These are phyloP conservation scores for Tephrocybe rancida DNA, from an alignment of 768 basidiomycete species.

Conservation along the genomic window DNA sequence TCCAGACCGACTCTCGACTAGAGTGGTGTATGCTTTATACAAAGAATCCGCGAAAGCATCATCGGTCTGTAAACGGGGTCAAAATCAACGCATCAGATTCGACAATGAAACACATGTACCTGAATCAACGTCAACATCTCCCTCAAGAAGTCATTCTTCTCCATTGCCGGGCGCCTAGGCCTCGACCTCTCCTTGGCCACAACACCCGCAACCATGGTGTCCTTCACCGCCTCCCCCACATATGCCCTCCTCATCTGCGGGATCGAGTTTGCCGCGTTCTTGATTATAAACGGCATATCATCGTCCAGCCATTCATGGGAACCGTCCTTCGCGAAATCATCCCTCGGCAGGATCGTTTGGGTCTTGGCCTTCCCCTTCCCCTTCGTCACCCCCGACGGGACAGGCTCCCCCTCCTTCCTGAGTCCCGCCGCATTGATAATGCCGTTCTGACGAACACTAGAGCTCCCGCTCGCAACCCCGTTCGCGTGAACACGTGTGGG, in stretches of 20 bases:
- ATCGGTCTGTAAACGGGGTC: conserved; percentile 50
- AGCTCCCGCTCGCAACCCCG: conserved; percentile 1
- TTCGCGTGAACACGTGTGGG: too few species aligned
- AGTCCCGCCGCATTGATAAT: neutral
- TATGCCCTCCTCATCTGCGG: conserved; percentile 16
- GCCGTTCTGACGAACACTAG: too few species aligned
- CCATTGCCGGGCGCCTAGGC: conserved; percentile 30
- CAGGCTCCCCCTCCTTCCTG: neutral
- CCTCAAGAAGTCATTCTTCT: conserved; percentile 59
- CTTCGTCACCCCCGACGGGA: neutral
- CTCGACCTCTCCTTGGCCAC: conserved; percentile 16
- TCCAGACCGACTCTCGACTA: conserved; percentile 19
- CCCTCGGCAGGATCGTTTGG: neutral
- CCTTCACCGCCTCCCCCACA: conserved; percentile 25
- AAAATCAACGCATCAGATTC: neutral
- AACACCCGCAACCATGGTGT: conserved; percentile 29
- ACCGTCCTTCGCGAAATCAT: neutral
- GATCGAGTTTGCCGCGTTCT: conserved; percentile 4
- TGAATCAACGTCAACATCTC: conserved; percentile 65
- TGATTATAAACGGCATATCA: neutral
- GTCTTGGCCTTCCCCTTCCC: conserved; percentile 22
- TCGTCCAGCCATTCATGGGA: neutral
- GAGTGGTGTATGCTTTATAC: conserved; percentile 55
- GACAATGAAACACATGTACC: conserved; percentile 37
- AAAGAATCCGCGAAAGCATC: conserved; percentile 65